Evolutionary conservation across 371 early-diverging fungal species (phyloP), one percentile per base, ranked within the genome.

Genomic region (Mortierella sp.): DNA sequence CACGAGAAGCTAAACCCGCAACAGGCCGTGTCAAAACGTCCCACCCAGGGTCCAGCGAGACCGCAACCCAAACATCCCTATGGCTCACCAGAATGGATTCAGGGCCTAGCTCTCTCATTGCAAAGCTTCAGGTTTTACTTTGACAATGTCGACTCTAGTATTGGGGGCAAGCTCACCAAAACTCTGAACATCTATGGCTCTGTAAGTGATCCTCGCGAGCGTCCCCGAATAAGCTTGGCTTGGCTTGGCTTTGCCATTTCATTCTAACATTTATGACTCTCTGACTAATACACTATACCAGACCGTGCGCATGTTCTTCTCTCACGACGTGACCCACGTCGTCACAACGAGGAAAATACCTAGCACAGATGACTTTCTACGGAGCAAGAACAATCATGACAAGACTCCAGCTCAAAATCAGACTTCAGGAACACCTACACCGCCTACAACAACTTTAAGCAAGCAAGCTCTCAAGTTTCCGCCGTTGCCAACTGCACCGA

Each of bases 281-380:
- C n/a, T n/a, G n/a, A n/a, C n/a, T n/a, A n/a, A n/a, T n/a, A 51
- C 39, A 43, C 45, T 2, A 14, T 49, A 28, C 19, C 30, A 73
- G 74, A 27, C 50, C 14, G 47, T 59, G 3, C n/a, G 68, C 0
- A 64, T 24, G 50, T 73, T 73, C 57, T 67, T 68, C 23, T 73
- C 74, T 12, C 54, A 34, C 45, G 68, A 67, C 9, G 74, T 68
- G 27, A 73, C 74, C 19, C 74, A 73, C 49, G 30, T 73, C 24
- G 52, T 73, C 45, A 73, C 74, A 0, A 73, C 64, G 13, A 59
- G 55, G 9, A 14, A 34, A 46, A 64, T 73, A 42, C 74, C 74
- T 45, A 64, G 27, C 42, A 61, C 57, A 38, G 63, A 57, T 18
- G 34, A 13, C 38, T 21, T 50, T 8, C 38, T 47, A 24, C 54